A percentile compares a stretch with the other conserved stretches of the same genome.
Conservation (phyloP, 2,329 filamentous ascomycete species). For the Gaeumannomyces tritici region DNA sequence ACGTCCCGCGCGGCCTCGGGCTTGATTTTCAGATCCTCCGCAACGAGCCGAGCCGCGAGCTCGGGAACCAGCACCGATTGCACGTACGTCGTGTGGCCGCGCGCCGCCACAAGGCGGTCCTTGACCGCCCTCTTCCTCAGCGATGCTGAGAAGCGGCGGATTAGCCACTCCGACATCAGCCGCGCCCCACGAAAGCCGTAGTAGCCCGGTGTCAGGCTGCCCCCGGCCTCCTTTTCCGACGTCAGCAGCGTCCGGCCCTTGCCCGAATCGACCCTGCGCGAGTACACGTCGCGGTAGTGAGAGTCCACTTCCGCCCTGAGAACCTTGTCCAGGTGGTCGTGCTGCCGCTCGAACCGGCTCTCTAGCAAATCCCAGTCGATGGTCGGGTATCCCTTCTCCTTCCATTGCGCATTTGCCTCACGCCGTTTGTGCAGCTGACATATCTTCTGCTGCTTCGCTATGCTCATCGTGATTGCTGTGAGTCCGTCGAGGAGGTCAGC, state of each 20-base stretch:
- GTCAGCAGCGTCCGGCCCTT: constrained; percentile 43
- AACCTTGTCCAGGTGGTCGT: constrained; percentile 45
- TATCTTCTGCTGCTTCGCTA: constrained; percentile 51
- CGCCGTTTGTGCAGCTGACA: constrained; percentile 52
- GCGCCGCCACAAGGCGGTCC: constrained; percentile 56
- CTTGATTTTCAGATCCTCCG: constrained; percentile 42
- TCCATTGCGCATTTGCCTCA: constrained; percentile 39
- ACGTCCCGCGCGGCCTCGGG: constrained; percentile 39
- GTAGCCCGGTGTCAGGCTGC: constrained; percentile 63
- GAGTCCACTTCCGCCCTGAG: constrained; percentile 46
- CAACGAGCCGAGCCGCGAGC: constrained; percentile 42
- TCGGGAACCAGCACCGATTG: constrained; percentile 74
- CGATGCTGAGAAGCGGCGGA: constrained; percentile 46
- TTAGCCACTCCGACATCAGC: constrained; percentile 61
- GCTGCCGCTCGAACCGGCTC: constrained; percentile 46
- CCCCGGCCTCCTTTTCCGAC: constrained; percentile 24
- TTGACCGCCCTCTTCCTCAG: constrained; percentile 52
- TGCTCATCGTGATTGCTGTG: constrained; percentile 33
- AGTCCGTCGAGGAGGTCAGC: constrained; percentile 34
- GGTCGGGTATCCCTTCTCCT: constrained; percentile 51
- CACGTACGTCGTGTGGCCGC: constrained; percentile 56
- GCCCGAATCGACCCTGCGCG: constrained; percentile 43
- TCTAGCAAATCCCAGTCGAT: constrained; percentile 61
- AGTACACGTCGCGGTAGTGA: constrained; percentile 50
- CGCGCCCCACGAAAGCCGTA: constrained; percentile 70